Base-by-base conservation (phyloP, 176 grass and related monocot genomes). In the Luzula sylvatica region DNA sequence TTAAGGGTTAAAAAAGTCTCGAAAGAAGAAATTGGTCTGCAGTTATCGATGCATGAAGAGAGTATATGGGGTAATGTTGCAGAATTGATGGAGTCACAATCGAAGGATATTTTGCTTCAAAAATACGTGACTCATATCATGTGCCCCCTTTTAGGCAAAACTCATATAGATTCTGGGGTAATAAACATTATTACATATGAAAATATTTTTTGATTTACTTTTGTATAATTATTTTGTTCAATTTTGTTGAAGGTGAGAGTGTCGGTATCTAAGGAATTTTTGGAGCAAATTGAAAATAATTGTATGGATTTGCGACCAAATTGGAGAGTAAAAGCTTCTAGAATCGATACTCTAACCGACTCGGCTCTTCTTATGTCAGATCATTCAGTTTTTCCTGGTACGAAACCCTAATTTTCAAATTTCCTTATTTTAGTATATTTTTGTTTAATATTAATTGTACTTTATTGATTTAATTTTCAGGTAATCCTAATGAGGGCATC, bases 301-400 rank as follows among this genome's bases (percentile, higher is more conserved):
- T 66, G 76, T 15, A 41, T 75, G 25, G 46, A 26, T 28, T 61
- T 67, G 50, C 80, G 81, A 59, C 92, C 84, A 68, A 20, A 46
- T 63, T 79, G 81, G 81, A 72, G 84, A 55, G 68, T 96, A 65
- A 66, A 79, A 70, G 74, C 71, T 46, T 76, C 81, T n/a, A 32
- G 67, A 77, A 79, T 89, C 48, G 81, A 96, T 61, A 61, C 32
- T 11, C 45, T 38, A 1, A 58, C 69, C 42, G 71, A 71, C 58
- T 81, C 78, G 20, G 81, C 74, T 51, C 75, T 96, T 79, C 77
- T 96, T 59, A 72, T 96, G 56, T 67, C 81, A 55, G 92, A 96
- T 46, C 85, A 89, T 72, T 86, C 92, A 26, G 35, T 82, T 55
- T 86, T 96, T 70, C 53, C 68, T 50, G 59, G 90, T 86, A 86